These are phyloP conservation scores for Cetradonia linearis DNA, from an alignment of 495 filamentous ascomycete genomes.

Conservation along the genomic window DNA sequence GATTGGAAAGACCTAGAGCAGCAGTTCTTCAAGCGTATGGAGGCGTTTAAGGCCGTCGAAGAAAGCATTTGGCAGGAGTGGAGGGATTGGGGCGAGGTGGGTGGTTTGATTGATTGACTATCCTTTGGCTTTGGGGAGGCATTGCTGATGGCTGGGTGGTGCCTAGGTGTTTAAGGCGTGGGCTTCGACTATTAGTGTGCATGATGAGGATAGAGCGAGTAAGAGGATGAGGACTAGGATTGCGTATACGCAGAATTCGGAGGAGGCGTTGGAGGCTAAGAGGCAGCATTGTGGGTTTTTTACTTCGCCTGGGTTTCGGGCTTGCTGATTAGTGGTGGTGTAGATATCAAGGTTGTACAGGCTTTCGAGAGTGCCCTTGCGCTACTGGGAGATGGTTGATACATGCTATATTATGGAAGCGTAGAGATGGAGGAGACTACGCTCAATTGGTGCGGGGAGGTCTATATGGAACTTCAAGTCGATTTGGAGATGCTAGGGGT, in stretches of 20 bases:
- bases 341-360: constrained; percentile 23
- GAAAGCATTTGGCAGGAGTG: constrained; percentile 23
- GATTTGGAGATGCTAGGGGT: background rate
- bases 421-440: background rate
- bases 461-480: background rate
- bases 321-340: background rate
- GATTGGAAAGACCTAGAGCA: constrained; percentile 18
- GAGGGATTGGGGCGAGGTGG: constrained; percentile 19
- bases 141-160: background rate
- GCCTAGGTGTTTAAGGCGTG: constrained; percentile 18
- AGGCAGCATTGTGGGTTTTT: constrained; percentile 18
- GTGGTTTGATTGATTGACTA: background rate
- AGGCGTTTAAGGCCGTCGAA: constrained; percentile 17
- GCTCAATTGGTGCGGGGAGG: background rate
- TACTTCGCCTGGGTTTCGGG: background rate
- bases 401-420: background rate
- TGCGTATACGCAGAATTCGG: constrained; percentile 14
- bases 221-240: constrained; percentile 20
- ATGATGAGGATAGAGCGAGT: constrained; percentile 20
- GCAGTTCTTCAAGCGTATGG: constrained; percentile 20
- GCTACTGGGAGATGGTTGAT: constrained; percentile 15
- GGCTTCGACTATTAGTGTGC: constrained; percentile 18
- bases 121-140: background rate
- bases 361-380: constrained; percentile 20
- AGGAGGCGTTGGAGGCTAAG: constrained; percentile 22